Evolutionary conservation across 257 asterid species (phyloP).

Genomic region (Vinca minor): DNA sequence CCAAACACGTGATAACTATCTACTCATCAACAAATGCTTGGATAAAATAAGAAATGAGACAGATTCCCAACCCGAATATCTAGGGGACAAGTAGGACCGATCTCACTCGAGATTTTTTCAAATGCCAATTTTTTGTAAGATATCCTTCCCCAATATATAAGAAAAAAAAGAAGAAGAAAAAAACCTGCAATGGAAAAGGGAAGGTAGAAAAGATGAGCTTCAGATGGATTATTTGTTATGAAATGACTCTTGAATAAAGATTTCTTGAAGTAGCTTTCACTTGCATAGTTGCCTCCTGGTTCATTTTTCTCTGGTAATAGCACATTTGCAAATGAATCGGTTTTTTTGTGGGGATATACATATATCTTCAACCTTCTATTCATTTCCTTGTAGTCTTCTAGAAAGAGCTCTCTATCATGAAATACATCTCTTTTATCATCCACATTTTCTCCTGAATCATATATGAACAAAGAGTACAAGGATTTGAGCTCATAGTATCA

Average conservation of each 20-base stretch:
- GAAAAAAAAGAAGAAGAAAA: too few relatives aligned
- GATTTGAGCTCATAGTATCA: too few relatives aligned
- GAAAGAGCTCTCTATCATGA: constrained; percentile 45
- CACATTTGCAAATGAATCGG: constrained; percentile 63
- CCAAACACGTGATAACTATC: too few relatives aligned
- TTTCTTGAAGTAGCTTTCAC: constrained; percentile 84
- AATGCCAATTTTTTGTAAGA: too few relatives aligned
- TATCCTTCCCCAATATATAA: too few relatives aligned
- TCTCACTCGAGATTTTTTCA: too few relatives aligned
- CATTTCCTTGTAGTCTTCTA: constrained; percentile 55
- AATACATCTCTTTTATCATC: constrained; percentile 26
- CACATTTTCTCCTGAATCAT: constrained; percentile 19
- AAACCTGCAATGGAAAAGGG: constrained; percentile 74
- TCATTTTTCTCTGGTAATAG: constrained; percentile 30
- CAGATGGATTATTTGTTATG: constrained; percentile 53
- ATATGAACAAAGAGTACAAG: not conserved
- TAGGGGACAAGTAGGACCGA: too few relatives aligned
- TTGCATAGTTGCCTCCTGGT: constrained; percentile 84
- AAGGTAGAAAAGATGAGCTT: constrained; percentile 71
- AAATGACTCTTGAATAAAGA: constrained; percentile 55
- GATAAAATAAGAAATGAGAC: too few relatives aligned
- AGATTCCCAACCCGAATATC: too few relatives aligned
- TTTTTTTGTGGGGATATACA: constrained; percentile 49
- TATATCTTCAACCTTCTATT: constrained; percentile 52
- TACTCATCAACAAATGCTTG: too few relatives aligned